Evolutionary conservation across 495 filamentous ascomycete genomes (phyloP).

Genomic region (Penicillium maclennaniae): DNA sequence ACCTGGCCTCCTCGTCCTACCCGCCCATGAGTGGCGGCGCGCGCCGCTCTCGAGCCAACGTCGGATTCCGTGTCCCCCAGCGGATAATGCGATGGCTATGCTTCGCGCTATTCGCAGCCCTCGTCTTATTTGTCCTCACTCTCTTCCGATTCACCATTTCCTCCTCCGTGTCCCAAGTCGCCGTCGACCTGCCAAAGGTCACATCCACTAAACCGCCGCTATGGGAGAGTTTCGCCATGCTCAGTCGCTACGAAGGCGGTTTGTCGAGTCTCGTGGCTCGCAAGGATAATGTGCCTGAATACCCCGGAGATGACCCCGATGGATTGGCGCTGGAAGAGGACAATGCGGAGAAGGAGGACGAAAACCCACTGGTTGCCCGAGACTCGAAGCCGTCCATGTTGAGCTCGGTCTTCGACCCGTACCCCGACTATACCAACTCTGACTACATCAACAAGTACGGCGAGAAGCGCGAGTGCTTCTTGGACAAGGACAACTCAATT

Average conservation of each 20-base stretch:
- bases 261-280: constrained; percentile 62
- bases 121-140: constrained; percentile 68
- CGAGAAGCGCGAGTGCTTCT: constrained; percentile 68
- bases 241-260: constrained; percentile 82
- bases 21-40: constrained; percentile 51
- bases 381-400: constrained; percentile 30
- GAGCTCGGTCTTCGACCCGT: constrained; percentile 63
- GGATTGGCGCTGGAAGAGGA: constrained; percentile 18
- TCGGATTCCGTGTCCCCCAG: constrained; percentile 53
- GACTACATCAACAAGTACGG: constrained; percentile 58
- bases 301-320: constrained; percentile 52
- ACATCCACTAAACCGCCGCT: constrained; percentile 56
- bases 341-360: constrained; percentile 14
- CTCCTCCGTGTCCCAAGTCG: constrained; percentile 57
- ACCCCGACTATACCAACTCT: constrained; percentile 60
- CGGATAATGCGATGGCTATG: constrained; percentile 69
- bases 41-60: constrained; percentile 34
- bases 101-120: constrained; percentile 59
- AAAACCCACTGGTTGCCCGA: constrained; percentile 21
- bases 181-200: constrained; percentile 48
- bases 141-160: constrained; percentile 65
- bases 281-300: constrained; percentile 66
- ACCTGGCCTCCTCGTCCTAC: constrained; percentile 41
- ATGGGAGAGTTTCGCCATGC: constrained; percentile 80
- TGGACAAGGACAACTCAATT: constrained; percentile 60